These are phyloP conservation scores for Trypanosoma scelopori DNA, from an alignment of 208 protist species.

Conservation along the genomic window DNA sequence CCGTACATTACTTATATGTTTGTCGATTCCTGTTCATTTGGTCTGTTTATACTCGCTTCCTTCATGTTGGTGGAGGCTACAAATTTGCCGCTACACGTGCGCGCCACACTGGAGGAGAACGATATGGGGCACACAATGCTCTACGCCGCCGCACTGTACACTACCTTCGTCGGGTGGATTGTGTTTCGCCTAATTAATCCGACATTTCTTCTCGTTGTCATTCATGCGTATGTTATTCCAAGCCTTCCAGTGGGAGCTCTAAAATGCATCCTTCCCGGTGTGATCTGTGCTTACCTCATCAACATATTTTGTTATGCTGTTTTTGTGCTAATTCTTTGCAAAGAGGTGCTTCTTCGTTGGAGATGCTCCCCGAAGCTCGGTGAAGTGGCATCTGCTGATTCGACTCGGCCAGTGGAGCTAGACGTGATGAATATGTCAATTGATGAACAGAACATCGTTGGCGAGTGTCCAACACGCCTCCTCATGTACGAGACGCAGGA, in stretches of 20 bases:
- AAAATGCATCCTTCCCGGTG: constrained; percentile 34
- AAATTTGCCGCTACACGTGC: constrained; percentile 42
- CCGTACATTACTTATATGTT: constrained; percentile 57
- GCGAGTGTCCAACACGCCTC: constrained; percentile 32
- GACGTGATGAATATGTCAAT: background rate
- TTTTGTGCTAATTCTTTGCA: constrained; percentile 38
- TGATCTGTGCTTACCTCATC: constrained; percentile 40
- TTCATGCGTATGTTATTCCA: constrained; percentile 35
- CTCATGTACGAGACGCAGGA: constrained; percentile 39
- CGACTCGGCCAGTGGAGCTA: background rate
- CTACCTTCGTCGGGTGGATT: constrained; percentile 36
- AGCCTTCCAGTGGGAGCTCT: constrained; percentile 8
- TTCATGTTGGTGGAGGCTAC: constrained; percentile 61
- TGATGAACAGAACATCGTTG: constrained; percentile 12
- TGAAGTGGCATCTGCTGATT: constrained; percentile 10
- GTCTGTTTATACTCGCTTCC: constrained; percentile 39
- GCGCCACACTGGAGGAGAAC: constrained; percentile 42
- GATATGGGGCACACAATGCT: constrained; percentile 5
- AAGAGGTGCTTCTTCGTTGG: constrained; percentile 29
- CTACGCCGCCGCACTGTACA: constrained; percentile 36
- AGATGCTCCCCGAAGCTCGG: background rate
- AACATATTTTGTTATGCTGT: constrained; percentile 46
- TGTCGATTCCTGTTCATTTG: constrained; percentile 29
- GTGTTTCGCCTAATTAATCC: constrained; percentile 45
- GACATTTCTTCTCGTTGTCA: constrained; percentile 29